Conservation (phyloP, 208 protist genomes). For the Leptomonas seymouri region DNA sequence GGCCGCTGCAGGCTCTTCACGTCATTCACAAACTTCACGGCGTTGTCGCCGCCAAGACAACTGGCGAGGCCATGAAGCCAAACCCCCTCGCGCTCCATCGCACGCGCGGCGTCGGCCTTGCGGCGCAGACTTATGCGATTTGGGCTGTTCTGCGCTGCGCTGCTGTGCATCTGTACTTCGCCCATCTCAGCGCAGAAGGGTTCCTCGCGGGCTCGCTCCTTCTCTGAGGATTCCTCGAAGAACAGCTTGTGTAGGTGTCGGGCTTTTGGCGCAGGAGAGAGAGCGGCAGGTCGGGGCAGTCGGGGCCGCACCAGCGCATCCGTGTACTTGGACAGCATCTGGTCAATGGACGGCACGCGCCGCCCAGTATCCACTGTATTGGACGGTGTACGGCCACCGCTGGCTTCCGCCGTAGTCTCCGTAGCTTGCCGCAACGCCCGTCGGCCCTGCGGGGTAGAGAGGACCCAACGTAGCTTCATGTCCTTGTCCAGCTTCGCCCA, state of each 20-base stretch:
- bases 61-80: slow-evolving; percentile 23
- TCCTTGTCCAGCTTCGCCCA: slow-evolving; percentile 18
- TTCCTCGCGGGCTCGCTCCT: not conserved
- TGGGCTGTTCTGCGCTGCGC: not conserved
- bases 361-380: too few species aligned
- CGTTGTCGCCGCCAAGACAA: slow-evolving; percentile 25
- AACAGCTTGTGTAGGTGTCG: slow-evolving; percentile 8
- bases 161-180: slow-evolving; percentile 1
- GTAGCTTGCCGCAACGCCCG: slow-evolving; percentile 18
- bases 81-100: slow-evolving; percentile 12
- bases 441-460: slow-evolving; percentile 32
- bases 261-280: not conserved
- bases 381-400: not conserved
- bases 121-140: slow-evolving; percentile 24
- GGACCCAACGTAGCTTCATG: slow-evolving; percentile 25
- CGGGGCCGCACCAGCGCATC: slow-evolving; percentile 20
- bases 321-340: slow-evolving; percentile 30
- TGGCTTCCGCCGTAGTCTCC: not conserved
- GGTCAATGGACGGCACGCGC: not conserved
- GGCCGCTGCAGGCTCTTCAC: slow-evolving; percentile 33
- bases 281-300: slow-evolving; percentile 2
- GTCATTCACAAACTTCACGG: slow-evolving; percentile 23
- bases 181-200: not conserved
- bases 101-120: slow-evolving; percentile 18
- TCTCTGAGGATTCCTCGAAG: not conserved